Evolutionary conservation across 208 protist genomes (phyloP).

Genomic region (Leishmania martiniquensis): DNA sequence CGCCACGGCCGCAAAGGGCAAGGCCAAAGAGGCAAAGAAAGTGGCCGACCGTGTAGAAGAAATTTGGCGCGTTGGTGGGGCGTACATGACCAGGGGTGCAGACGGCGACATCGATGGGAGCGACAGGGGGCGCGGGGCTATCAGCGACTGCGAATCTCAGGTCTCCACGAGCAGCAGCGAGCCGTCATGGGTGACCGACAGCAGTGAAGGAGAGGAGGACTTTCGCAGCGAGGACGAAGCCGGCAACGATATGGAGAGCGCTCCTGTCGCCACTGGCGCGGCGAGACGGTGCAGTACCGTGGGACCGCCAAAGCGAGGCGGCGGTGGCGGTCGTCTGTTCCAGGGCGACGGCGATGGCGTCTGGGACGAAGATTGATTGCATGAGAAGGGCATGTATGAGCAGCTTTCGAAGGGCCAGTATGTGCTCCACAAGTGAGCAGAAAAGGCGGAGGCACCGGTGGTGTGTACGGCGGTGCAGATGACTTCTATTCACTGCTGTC

Average conservation of each 20-base stretch:
- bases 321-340: constrained; percentile 43
- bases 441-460: not conserved
- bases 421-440: not conserved
- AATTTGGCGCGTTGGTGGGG: constrained; percentile 28
- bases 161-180: constrained; percentile 51
- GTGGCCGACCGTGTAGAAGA: constrained; percentile 16
- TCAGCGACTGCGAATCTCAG: constrained; percentile 1
- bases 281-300: not conserved
- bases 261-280: not conserved
- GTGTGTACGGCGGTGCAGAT: not conserved
- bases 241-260: constrained; percentile 3
- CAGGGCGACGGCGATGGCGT: constrained; percentile 48
- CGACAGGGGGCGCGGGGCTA: not conserved
- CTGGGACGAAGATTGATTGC: constrained; percentile 42
- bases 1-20: constrained; percentile 2
- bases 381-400: not conserved
- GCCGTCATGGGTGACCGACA: constrained; percentile 56
- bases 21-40: constrained; percentile 15
- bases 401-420: not conserved
- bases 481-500: not conserved
- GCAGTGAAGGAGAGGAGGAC: constrained; percentile 35
- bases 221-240: constrained; percentile 19
- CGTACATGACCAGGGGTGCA: constrained; percentile 11
- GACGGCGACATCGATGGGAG: not conserved
- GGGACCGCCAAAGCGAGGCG: not conserved